phyloP scores from a whole-genome alignment of 2,329 filamentous ascomycete species.

The Colletotrichum tropicicola region DNA sequence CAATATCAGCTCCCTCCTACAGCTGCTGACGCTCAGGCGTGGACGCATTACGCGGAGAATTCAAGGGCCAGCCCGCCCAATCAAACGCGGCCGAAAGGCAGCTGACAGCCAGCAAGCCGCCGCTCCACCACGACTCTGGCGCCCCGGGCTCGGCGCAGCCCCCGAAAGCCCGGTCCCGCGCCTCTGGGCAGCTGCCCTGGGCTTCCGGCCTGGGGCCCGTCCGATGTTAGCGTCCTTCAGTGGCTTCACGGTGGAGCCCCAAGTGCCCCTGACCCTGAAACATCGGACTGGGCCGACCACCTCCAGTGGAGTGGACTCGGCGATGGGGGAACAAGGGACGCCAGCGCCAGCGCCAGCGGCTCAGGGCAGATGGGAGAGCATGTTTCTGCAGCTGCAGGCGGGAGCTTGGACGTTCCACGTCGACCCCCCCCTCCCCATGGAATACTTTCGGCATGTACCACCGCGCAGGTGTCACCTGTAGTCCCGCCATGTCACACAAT shows the following conservation, averaged over 20 bases:
- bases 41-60: background rate
- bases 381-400: constrained; percentile 22
- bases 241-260: background rate
- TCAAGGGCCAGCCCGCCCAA: background rate
- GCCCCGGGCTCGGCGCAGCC: constrained; percentile 11
- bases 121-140: background rate
- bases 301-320: constrained; percentile 12
- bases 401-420: constrained; percentile 26
- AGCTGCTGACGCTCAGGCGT: background rate
- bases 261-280: constrained; percentile 29
- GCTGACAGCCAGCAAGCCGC: constrained; percentile 3
- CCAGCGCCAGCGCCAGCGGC: background rate
- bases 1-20: background rate
- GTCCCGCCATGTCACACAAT: background rate
- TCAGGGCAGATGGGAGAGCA: background rate
- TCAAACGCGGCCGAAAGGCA: background rate
- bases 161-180: constrained; percentile 18
- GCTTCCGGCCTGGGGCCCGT: constrained; percentile 5
- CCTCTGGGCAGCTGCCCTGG: background rate
- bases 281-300: constrained; percentile 28
- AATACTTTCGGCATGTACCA: too few relatives aligned
- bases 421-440: too few relatives aligned
- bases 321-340: constrained; percentile 1
- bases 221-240: constrained; percentile 16
- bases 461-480: constrained; percentile 10